These are phyloP conservation scores for Penicillium palitans DNA, from an alignment of 2,329 filamentous ascomycete species.

Conservation along the genomic window DNA sequence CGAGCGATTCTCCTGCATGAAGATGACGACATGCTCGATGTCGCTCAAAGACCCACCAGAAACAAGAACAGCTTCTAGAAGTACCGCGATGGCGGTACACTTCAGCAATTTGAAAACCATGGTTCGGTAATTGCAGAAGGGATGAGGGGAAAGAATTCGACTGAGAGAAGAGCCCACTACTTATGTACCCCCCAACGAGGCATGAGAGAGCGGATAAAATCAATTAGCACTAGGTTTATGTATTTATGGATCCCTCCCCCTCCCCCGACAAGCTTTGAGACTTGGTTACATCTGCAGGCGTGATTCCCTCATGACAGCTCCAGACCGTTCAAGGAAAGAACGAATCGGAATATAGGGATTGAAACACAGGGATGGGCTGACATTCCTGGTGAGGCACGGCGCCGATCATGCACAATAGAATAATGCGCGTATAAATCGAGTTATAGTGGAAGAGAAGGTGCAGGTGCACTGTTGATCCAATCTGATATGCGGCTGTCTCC, in stretches of 20 bases:
- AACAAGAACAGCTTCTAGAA: slow-evolving; percentile 22
- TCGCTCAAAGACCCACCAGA: slow-evolving; percentile 49
- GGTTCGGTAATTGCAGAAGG: neutral
- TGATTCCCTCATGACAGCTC: neutral
- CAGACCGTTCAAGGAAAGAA: neutral
- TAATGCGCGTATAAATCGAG: neutral
- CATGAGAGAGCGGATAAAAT: neutral
- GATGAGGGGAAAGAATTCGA: neutral
- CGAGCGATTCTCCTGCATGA: slow-evolving; percentile 56
- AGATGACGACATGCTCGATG: slow-evolving; percentile 59
- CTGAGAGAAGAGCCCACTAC: neutral
- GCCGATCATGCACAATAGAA: neutral
- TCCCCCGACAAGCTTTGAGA: neutral
- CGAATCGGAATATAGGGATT: neutral
- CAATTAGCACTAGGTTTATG: neutral
- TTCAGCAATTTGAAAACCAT: slow-evolving; percentile 16
- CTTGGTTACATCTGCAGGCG: neutral
- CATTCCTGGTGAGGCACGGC: neutral
- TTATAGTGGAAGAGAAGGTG: neutral
- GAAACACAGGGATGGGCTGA: slow-evolving; percentile 4
- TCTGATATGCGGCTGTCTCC: slow-evolving; percentile 13
- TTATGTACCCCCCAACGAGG: neutral
- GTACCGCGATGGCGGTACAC: slow-evolving; percentile 16
- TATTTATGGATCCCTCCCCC: neutral
- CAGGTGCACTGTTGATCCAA: slow-evolving; percentile 9